Conservation (phyloP, 495 filamentous ascomycete genomes). For the Penicillium cosmopolitanum region DNA sequence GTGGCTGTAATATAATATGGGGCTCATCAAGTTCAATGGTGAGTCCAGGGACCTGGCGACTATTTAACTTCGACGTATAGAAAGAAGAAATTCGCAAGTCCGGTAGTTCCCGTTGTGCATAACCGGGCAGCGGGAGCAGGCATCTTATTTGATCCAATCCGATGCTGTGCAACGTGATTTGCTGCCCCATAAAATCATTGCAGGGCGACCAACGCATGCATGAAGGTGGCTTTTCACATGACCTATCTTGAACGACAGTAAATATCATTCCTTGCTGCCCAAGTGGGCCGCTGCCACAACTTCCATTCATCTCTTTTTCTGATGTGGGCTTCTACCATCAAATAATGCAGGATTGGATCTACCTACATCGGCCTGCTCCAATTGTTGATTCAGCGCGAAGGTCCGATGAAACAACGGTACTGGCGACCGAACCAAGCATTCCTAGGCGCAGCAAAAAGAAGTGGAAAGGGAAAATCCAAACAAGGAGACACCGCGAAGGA, state of each 20-base stretch:
- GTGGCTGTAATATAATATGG: too few relatives aligned
- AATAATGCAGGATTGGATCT: not conserved
- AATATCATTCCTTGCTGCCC: conserved; percentile 7
- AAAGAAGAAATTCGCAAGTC: not conserved
- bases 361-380: not conserved
- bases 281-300: conserved; percentile 4
- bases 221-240: not conserved
- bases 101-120: conserved; percentile 3
- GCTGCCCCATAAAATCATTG: not conserved
- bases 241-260: conserved; percentile 2
- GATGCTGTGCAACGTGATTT: not conserved
- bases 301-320: not conserved
- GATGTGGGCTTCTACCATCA: conserved; percentile 5
- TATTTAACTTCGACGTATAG: not conserved
- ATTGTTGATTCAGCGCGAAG: not conserved
- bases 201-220: conserved; percentile 7
- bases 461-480: not conserved
- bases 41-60: too few relatives aligned
- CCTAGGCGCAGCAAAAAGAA: not conserved
- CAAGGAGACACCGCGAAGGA: not conserved
- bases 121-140: not conserved
- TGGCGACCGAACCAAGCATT: conserved; percentile 7
- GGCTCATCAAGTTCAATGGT: too few relatives aligned
- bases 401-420: conserved; percentile 4
- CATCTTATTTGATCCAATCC: not conserved